A percentile compares a stretch with the other conserved stretches of the same genome.
These are phyloP conservation scores for Lactarius quietus DNA, from an alignment of 768 basidiomycete genomes.

Conservation along the genomic window DNA sequence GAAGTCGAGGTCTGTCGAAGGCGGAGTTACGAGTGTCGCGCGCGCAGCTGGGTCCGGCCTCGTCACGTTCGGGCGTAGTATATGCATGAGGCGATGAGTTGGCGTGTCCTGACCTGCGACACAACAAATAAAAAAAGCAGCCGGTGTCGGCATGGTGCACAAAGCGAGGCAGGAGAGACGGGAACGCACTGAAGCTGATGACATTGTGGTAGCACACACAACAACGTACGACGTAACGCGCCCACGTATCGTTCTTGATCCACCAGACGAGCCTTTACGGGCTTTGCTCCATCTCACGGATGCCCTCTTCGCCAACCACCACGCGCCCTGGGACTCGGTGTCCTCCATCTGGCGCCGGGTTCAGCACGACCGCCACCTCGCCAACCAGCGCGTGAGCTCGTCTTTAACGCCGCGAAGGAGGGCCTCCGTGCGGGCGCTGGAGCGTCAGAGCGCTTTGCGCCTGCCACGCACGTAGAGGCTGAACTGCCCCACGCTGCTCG, in stretches of 20 bases:
- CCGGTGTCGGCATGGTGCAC: not conserved
- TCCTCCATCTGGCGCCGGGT: constrained; percentile 39
- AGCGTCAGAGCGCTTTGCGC: constrained; percentile 59
- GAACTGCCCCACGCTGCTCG: constrained; percentile 71
- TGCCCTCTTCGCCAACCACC: constrained; percentile 49
- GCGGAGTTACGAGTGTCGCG: constrained; percentile 60
- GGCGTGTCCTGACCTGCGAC: constrained; percentile 50
- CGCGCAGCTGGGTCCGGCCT: constrained; percentile 50
- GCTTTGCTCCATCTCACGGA: constrained; percentile 64
- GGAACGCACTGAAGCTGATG: constrained; percentile 73
- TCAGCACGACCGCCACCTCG: constrained; percentile 50
- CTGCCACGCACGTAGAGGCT: constrained; percentile 73
- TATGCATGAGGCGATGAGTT: constrained; percentile 66
- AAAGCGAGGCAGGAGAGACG: not conserved
- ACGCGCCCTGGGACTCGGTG: constrained; percentile 40
- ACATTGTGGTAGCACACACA: no score
- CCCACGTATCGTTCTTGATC: no score
- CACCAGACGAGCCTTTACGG: no score
- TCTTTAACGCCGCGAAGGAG: constrained; percentile 68
- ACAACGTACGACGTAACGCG: no score
- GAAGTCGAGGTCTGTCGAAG: constrained; percentile 62
- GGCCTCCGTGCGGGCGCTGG: constrained; percentile 50
- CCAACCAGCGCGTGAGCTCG: constrained; percentile 62
- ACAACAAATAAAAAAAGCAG: no score
- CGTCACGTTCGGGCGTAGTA: constrained; percentile 72